Conservation (phyloP, 345 rosid genomes). For the Brassica carinata region DNA sequence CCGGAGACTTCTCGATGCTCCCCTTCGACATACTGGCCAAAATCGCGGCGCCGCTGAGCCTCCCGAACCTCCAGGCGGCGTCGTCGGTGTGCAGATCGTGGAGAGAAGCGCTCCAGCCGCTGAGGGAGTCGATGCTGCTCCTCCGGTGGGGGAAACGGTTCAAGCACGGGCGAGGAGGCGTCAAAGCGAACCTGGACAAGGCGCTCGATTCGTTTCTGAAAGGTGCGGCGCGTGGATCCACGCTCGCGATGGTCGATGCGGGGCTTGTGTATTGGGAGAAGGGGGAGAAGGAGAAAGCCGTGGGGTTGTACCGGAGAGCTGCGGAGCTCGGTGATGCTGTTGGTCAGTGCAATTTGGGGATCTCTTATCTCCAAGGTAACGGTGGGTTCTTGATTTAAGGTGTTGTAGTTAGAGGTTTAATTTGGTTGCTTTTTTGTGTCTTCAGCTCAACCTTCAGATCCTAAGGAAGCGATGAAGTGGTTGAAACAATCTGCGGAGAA, state of each 20-base stretch:
- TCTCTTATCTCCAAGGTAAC: slow-evolving; percentile 76
- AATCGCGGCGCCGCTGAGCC: slow-evolving; percentile 70
- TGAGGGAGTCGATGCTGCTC: slow-evolving; percentile 84
- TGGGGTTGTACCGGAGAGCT: slow-evolving; percentile 61
- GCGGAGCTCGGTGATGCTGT: slow-evolving; percentile 79
- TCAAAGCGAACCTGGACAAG: slow-evolving; percentile 58
- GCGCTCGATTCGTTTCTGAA: slow-evolving; percentile 81
- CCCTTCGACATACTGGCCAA: slow-evolving; percentile 68
- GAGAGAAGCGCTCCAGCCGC: slow-evolving; percentile 78
- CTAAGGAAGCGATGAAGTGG: slow-evolving; percentile 70
- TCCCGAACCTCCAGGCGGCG: slow-evolving; percentile 62
- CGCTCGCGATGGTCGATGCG: slow-evolving; percentile 98
- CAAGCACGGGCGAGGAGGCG: slow-evolving; percentile 86
- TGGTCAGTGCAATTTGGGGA: slow-evolving; percentile 82
- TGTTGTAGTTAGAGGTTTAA: background rate
- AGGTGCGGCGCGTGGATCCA: slow-evolving; percentile 81
- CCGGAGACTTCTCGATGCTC: slow-evolving; percentile 62
- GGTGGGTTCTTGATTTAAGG: background rate
- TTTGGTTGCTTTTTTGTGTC: background rate
- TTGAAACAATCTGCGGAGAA: slow-evolving; percentile 58
- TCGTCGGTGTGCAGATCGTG: slow-evolving; percentile 82
- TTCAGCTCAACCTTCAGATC: slow-evolving; percentile 68
- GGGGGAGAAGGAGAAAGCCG: slow-evolving; percentile 61
- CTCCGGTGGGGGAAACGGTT: slow-evolving; percentile 78
- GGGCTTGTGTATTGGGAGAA: slow-evolving; percentile 86